Conservation (phyloP, 495 filamentous ascomycete genomes). For the Cenococcum geophilum region DNA sequence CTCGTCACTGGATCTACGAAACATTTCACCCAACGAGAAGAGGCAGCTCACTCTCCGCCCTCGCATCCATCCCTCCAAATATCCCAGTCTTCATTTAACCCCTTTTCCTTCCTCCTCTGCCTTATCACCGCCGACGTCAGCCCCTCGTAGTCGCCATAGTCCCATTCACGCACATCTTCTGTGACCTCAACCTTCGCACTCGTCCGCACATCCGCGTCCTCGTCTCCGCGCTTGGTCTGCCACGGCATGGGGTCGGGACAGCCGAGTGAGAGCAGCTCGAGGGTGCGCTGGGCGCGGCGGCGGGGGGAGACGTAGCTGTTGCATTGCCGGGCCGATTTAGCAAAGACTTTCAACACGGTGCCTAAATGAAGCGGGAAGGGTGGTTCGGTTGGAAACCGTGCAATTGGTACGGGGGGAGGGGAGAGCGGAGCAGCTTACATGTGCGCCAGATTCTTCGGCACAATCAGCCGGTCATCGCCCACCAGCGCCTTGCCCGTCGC, state of each 20-base stretch:
- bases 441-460: constrained; percentile 71
- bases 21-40: neutral
- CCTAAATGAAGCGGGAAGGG: constrained; percentile 1
- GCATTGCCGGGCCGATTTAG: neutral
- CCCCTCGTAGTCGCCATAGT: constrained; percentile 94
- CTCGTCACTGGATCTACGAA: constrained; percentile 20
- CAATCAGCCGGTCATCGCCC: constrained; percentile 78
- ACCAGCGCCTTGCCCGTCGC: constrained; percentile 79
- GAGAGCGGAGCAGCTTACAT: constrained; percentile 46
- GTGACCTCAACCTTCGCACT: constrained; percentile 59
- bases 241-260: constrained; percentile 51
- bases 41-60: constrained; percentile 51
- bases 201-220: constrained; percentile 42
- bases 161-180: constrained; percentile 83
- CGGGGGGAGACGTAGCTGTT: constrained; percentile 80
- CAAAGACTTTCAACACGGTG: neutral
- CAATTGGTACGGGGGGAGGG: neutral
- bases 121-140: constrained; percentile 70
- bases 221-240: constrained; percentile 42
- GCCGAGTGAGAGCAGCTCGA: constrained; percentile 68
- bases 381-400: neutral
- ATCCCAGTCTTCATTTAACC: constrained; percentile 39
- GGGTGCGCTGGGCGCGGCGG: constrained; percentile 74
- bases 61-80: constrained; percentile 46
- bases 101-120: constrained; percentile 50